Conservation (phyloP, 2,329 filamentous ascomycete species). For the Cladosporium sp. region DNA sequence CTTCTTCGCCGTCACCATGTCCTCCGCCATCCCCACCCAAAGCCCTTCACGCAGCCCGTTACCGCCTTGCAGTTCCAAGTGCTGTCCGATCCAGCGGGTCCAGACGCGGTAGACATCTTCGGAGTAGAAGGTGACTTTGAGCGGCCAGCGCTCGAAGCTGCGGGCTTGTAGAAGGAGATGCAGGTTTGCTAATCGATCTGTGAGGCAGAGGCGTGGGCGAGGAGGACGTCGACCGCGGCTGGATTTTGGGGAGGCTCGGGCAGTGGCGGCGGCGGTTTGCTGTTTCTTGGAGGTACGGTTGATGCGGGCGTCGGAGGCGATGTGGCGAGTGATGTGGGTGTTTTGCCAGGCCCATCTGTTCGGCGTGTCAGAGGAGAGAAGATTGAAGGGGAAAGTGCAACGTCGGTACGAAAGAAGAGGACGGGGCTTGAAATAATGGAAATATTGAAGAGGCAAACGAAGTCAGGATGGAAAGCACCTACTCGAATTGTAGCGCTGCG, state of each 20-base stretch:
- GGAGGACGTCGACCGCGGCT: slow-evolving; percentile 51
- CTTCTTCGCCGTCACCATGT: slow-evolving; percentile 25
- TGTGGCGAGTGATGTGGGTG: slow-evolving; percentile 76
- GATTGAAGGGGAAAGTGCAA: not conserved
- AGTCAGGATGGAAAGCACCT: slow-evolving; percentile 39
- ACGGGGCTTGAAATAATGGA: not conserved
- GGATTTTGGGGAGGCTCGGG: slow-evolving; percentile 39
- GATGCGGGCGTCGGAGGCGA: slow-evolving; percentile 64
- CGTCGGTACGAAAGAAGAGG: not conserved
- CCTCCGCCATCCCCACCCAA: slow-evolving; percentile 40
- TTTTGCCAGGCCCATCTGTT: slow-evolving; percentile 88
- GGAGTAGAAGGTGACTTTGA: slow-evolving; percentile 76
- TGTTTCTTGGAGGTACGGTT: slow-evolving; percentile 43
- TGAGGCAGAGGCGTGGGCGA: slow-evolving; percentile 61
- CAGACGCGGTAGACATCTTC: slow-evolving; percentile 69
- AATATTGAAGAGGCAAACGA: not conserved
- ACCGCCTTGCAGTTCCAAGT: slow-evolving; percentile 39
- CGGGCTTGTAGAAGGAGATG: slow-evolving; percentile 76
- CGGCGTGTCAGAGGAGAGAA: not conserved
- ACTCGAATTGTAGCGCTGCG: slow-evolving; percentile 93
- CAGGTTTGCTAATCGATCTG: slow-evolving; percentile 73
- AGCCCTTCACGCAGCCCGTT: slow-evolving; percentile 28
- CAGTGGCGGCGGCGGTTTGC: slow-evolving; percentile 37
- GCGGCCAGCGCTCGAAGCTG: slow-evolving; percentile 81
- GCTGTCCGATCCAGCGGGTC: slow-evolving; percentile 57